Evolutionary conservation across 2,329 filamentous ascomycete species (phyloP).

Genomic region (Aspergillus sergii): DNA sequence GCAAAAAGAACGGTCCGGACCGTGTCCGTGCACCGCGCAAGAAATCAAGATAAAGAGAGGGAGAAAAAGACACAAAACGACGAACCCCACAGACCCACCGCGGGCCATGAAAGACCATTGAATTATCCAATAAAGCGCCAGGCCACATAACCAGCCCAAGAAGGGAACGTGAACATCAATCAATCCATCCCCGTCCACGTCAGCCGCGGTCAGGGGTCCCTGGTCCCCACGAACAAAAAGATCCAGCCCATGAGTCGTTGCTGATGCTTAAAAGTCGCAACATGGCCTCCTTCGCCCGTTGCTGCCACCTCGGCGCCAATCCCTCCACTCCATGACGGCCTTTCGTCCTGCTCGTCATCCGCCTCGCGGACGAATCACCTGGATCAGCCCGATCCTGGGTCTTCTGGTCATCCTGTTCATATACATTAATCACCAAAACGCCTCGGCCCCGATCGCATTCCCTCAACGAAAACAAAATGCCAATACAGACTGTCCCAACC

Average conservation of each 20-base stretch:
- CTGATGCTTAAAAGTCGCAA: neutral
- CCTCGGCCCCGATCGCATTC: neutral
- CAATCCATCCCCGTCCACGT: neutral
- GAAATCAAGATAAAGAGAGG: neutral
- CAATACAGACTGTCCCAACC: constrained; percentile 26
- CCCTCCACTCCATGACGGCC: constrained; percentile 1
- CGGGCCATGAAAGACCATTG: neutral
- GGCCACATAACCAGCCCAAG: neutral
- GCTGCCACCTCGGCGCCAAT: neutral
- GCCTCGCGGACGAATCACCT: constrained; percentile 1
- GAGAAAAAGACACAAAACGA: neutral
- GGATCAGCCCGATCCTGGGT: constrained; percentile 2
- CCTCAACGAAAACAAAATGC: neutral
- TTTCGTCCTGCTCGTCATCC: neutral
- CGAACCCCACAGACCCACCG: neutral
- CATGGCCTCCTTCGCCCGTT: neutral
- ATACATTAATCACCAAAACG: neutral
- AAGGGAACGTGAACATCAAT: neutral
- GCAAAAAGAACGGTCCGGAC: neutral
- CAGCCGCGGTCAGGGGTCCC: neutral
- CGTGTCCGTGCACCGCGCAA: neutral
- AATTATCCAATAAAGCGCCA: neutral
- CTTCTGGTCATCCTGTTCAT: neutral
- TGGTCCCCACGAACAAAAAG: neutral
- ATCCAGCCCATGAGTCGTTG: neutral